phyloP scores from a whole-genome alignment of 352 stramenopile genomes.

The Labyrinthula sp. region DNA sequence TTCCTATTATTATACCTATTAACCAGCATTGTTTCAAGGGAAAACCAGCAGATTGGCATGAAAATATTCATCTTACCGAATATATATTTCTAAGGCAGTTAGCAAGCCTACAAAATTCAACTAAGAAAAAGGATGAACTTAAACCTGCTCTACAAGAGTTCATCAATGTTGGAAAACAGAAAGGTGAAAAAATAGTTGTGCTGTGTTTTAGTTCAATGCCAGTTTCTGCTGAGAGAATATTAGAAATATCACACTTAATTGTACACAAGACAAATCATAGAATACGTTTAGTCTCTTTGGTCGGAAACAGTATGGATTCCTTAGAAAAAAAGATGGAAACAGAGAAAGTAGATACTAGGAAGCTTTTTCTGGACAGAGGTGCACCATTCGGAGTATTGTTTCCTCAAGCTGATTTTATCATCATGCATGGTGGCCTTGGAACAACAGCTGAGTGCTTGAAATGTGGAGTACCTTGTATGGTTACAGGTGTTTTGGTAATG shows the following conservation, averaged over 20 bases:
- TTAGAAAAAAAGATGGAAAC: conserved; percentile 2
- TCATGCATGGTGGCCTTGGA: conserved; percentile 14
- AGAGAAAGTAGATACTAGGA: conserved; percentile 1
- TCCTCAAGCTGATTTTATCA: conserved; percentile 15
- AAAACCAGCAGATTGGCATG: conserved; percentile 22
- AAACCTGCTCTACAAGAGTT: neutral
- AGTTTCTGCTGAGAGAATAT: conserved; percentile 5
- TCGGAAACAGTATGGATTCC: conserved; percentile 18
- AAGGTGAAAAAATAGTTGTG: conserved; percentile 4
- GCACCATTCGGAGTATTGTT: conserved; percentile 22
- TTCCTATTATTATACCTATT: conserved; percentile 20
- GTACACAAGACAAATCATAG: conserved; percentile 3
- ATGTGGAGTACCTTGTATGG: conserved; percentile 13
- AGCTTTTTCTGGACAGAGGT: conserved; percentile 12
- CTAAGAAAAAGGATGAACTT: too few relatives aligned
- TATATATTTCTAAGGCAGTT: conserved; percentile 25
- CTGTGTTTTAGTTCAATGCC: conserved; percentile 24
- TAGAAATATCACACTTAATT: conserved; percentile 20
- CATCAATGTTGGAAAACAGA: neutral
- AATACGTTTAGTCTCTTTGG: conserved; percentile 16
- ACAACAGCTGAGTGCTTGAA: conserved; percentile 16
- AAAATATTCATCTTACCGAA: conserved; percentile 12
- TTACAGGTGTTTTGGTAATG: conserved; percentile 22
- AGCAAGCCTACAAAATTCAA: conserved; percentile 9
- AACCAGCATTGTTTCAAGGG: conserved; percentile 19